These are phyloP conservation scores for Vinca minor DNA, from an alignment of 257 asterid genomes.

Conservation along the genomic window DNA sequence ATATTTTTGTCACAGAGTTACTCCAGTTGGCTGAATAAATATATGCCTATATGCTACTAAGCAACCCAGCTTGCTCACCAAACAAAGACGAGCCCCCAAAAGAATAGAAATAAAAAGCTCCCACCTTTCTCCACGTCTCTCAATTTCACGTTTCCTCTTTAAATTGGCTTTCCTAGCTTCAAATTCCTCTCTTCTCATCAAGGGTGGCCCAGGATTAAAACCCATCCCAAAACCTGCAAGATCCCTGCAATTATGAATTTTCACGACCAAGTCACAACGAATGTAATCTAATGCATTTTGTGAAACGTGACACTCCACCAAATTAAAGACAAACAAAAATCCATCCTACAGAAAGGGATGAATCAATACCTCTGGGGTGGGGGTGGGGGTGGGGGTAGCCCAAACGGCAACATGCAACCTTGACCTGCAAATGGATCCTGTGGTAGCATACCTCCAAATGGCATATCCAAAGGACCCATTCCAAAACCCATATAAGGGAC, in stretches of 20 bases:
- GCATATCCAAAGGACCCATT: slow-evolving; percentile 62
- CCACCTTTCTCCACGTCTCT: slow-evolving; percentile 65
- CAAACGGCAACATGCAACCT: slow-evolving; percentile 64
- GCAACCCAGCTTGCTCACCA: background rate
- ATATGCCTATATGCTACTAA: background rate
- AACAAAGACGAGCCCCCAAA: background rate
- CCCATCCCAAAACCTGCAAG: slow-evolving; percentile 84
- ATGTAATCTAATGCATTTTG: background rate
- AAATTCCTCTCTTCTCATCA: slow-evolving; percentile 82
- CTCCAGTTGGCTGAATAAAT: background rate
- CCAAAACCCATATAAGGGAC: slow-evolving; percentile 83
- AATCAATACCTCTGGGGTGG: slow-evolving; percentile 73
- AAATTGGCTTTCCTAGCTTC: slow-evolving; percentile 85
- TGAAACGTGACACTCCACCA: slow-evolving; percentile 7
- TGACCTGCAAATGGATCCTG: slow-evolving; percentile 85
- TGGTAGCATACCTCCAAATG: slow-evolving; percentile 60
- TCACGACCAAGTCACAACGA: background rate
- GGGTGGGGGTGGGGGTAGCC: slow-evolving; percentile 43
- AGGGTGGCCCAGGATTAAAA: slow-evolving; percentile 61
- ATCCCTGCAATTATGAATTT: slow-evolving; percentile 51
- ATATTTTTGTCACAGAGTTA: background rate
- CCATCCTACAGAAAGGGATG: background rate
- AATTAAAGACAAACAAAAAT: background rate
- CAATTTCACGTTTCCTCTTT: slow-evolving; percentile 78
- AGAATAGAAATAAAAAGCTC: background rate